These are phyloP conservation scores for Abelmoschus esculentus DNA, from an alignment of 345 rosid genomes.

Conservation along the genomic window DNA sequence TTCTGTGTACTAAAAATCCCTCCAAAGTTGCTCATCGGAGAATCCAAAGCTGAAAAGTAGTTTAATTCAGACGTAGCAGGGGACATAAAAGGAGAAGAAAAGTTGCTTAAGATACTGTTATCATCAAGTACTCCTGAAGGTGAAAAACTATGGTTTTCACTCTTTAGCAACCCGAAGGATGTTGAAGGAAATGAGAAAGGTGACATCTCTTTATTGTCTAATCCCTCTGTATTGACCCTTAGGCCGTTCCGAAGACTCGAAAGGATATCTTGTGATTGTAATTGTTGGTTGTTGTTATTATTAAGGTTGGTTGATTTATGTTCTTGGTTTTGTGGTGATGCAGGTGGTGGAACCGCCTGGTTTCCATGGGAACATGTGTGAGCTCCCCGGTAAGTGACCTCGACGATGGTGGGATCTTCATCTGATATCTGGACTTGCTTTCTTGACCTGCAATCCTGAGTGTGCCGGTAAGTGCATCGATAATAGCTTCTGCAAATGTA, in stretches of 20 bases:
- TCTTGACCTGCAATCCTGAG: slow-evolving; percentile 62
- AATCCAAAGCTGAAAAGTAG: slow-evolving; percentile 26
- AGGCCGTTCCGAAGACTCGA: slow-evolving; percentile 24
- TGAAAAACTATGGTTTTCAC: slow-evolving; percentile 16
- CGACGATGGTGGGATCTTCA: slow-evolving; percentile 62
- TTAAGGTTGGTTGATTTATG: slow-evolving; percentile 20
- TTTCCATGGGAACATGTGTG: slow-evolving; percentile 49
- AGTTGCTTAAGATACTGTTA: slow-evolving; percentile 12
- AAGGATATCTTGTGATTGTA: slow-evolving; percentile 31
- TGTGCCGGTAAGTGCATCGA: slow-evolving; percentile 63
- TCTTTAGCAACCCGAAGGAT: slow-evolving; percentile 25
- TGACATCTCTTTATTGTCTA: slow-evolving; percentile 28
- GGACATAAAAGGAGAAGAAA: slow-evolving; percentile 36
- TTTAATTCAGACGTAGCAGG: slow-evolving; percentile 46
- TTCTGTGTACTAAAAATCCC: slow-evolving; percentile 18
- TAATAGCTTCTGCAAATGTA: slow-evolving; percentile 69
- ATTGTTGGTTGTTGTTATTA: slow-evolving; percentile 16
- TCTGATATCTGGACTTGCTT: slow-evolving; percentile 88
- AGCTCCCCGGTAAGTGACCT: slow-evolving; percentile 64
- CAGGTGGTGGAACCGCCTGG: slow-evolving; percentile 29
- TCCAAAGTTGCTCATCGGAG: slow-evolving; percentile 27
- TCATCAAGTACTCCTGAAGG: slow-evolving; percentile 17
- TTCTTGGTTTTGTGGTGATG: slow-evolving; percentile 50
- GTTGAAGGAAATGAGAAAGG: slow-evolving; percentile 57
- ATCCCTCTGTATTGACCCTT: slow-evolving; percentile 30